phyloP scores from a whole-genome alignment of 371 early-diverging fungal species.

The Mortierella sp. region DNA sequence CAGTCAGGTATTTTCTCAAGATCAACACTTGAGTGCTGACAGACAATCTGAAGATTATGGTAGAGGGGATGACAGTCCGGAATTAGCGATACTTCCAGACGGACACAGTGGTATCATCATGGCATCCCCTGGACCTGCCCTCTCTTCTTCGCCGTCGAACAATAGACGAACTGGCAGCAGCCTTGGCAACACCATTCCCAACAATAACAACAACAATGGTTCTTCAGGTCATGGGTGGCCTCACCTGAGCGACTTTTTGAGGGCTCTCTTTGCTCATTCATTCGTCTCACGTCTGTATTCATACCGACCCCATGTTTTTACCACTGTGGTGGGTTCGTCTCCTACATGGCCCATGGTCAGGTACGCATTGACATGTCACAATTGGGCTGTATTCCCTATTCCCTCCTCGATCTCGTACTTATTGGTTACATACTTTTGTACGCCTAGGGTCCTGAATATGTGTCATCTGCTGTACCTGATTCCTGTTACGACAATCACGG shows the following conservation, averaged over 20 bases:
- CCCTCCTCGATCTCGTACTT: too few species aligned
- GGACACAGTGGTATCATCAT: constrained; percentile 35
- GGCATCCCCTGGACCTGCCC: constrained; percentile 30
- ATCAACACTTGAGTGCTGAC: too few species aligned
- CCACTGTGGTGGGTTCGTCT: constrained; percentile 1
- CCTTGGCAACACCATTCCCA: not conserved
- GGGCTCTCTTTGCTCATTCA: constrained; percentile 21
- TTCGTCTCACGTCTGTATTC: constrained; percentile 37
- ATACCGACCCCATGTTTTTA: constrained; percentile 28
- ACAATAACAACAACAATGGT: not conserved
- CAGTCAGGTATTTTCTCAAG: too few species aligned
- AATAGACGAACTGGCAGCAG: too few species aligned
- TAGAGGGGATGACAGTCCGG: not conserved
- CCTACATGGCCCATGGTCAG: constrained; percentile 25
- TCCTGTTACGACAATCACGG: constrained; percentile 40
- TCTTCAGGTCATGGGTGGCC: constrained; percentile 4
- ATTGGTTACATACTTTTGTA: not conserved
- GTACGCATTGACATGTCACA: constrained; percentile 7
- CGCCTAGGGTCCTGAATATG: constrained; percentile 28
- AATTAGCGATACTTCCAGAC: constrained; percentile 1
- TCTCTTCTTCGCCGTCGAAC: not conserved
- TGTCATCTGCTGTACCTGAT: constrained; percentile 43
- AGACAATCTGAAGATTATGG: too few species aligned
- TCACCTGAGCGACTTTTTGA: constrained; percentile 14
- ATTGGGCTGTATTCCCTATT: too few species aligned